Percentiles rank a stretch among this genome's conserved stretches.
Evolutionary conservation across 441 rosid genomes (phyloP).

Genomic region (Isatis lusitanica): DNA sequence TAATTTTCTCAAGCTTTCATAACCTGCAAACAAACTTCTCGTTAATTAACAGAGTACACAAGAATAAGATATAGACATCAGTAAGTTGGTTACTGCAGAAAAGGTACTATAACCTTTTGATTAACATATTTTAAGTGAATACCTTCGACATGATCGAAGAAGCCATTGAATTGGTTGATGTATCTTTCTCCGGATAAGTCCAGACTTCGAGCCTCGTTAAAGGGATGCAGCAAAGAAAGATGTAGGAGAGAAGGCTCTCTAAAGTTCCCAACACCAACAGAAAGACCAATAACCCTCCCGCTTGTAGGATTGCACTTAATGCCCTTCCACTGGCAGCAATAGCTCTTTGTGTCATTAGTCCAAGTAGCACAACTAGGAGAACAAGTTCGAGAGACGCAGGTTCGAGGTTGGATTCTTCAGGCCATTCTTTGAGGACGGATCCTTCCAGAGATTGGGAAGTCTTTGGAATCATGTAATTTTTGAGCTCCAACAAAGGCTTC

Average conservation of each 20-base stretch:
- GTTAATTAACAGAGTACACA: neutral
- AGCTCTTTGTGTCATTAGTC: constrained; percentile 3
- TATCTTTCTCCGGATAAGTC: neutral
- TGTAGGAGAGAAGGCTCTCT: neutral
- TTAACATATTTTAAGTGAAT: neutral
- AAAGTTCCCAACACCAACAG: neutral
- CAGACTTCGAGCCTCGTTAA: neutral
- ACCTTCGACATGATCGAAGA: constrained; percentile 10
- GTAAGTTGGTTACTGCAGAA: no score
- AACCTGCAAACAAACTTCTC: constrained; percentile 1
- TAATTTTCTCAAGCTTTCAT: neutral
- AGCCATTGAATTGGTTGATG: neutral
- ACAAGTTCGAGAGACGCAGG: neutral
- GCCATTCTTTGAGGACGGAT: neutral
- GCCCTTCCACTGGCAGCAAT: neutral
- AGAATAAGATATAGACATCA: neutral
- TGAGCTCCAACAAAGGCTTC: constrained; percentile 17
- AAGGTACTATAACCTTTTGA: no score
- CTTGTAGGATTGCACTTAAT: neutral
- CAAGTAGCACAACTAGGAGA: neutral
- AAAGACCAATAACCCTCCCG: neutral
- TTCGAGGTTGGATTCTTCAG: neutral
- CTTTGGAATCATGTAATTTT: neutral
- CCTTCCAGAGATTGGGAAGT: neutral
- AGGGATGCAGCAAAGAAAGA: constrained; percentile 11